Base-by-base conservation (phyloP, 2,329 filamentous ascomycete genomes). In the Diplodia scrobiculata region DNA sequence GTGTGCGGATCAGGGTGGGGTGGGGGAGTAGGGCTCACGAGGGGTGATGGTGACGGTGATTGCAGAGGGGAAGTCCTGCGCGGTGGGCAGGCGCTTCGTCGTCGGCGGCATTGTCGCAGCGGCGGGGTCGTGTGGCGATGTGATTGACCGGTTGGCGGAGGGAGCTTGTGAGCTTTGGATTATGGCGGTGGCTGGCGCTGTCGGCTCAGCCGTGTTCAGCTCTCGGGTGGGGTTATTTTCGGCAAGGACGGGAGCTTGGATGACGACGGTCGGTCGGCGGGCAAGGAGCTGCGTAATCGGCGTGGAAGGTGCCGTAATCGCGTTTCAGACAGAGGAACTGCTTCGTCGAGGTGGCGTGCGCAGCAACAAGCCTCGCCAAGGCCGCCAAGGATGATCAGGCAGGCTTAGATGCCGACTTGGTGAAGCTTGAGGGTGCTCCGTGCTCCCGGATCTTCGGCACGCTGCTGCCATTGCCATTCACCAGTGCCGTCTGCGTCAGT, bases 31-130 rank as follows among this genome's bases (percentile, higher is more conserved):
- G 58, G 45, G 29, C 81, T 74, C 79, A 83, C 81, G 77, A 66
- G 80, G 76, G 34, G 78, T 77, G 52, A 83, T 78, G 67, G 73
- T 77, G 50, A 83, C 71, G 51, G 73, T 77, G 32, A 79, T 72
- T 7, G 74, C 72, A 29, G 73, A 70, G 10, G 80, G 73, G 62
- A 83, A 83, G 72, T 83, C 81, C 17, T 69, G 70, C 45, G 70
- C 70, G 2, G 72, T 77, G 41, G 81, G 81, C 53, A 82, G 74
- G 65, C 79, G 79, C 63, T 79, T 76, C 55, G 77, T 77, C 78
- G 79, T 79, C 69, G 71, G 48, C 36, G 50, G 25, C 48, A 25
- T 51, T 29, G 25, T 13, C n/a, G 32, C 25, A 5, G 45, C 19
- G 19, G 7, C 34, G 10, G 34, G n/a, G 29, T 32, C 29, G 29